phyloP scores from a whole-genome alignment of 2,329 filamentous ascomycete species.

The Chaetomium strumarium region DNA sequence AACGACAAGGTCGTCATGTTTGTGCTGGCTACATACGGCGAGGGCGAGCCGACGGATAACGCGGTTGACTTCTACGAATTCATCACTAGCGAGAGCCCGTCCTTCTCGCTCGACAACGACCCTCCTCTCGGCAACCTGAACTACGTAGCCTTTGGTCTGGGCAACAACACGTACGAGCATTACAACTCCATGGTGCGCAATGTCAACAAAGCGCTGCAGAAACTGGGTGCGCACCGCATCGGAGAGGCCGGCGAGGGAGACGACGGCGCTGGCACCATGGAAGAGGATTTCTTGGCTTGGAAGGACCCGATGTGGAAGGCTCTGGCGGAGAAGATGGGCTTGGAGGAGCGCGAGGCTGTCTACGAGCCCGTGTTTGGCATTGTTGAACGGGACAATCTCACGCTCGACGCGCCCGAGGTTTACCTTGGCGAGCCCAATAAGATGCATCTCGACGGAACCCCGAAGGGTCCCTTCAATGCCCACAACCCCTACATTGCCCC shows the following conservation, averaged over 20 bases:
- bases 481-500: conserved; percentile 97
- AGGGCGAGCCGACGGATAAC: conserved; percentile 97
- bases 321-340: conserved; percentile 71
- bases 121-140: conserved; percentile 76
- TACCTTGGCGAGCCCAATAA: conserved; percentile 96
- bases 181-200: conserved; percentile 98
- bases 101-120: conserved; percentile 71
- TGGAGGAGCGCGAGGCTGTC: conserved; percentile 92
- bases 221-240: conserved; percentile 77
- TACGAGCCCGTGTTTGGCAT: conserved; percentile 92
- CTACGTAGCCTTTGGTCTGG: conserved; percentile 91
- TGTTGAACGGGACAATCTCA: conserved; percentile 66
- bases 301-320: conserved; percentile 98
- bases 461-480: conserved; percentile 87
- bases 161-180: conserved; percentile 99
- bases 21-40: conserved; percentile 92
- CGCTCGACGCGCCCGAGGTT: conserved; percentile 69
- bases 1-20: conserved; percentile 92
- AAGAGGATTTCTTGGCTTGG: conserved; percentile 98
- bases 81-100: conserved; percentile 71
- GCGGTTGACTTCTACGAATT: conserved; percentile 99
- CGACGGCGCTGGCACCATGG: conserved; percentile 97
- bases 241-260: conserved; percentile 91
- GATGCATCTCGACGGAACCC: conserved; percentile 79
- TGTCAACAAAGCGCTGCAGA: conserved; percentile 73